Conservation (phyloP, 2,329 filamentous ascomycete species). For the Aspergillus jensenii region DNA sequence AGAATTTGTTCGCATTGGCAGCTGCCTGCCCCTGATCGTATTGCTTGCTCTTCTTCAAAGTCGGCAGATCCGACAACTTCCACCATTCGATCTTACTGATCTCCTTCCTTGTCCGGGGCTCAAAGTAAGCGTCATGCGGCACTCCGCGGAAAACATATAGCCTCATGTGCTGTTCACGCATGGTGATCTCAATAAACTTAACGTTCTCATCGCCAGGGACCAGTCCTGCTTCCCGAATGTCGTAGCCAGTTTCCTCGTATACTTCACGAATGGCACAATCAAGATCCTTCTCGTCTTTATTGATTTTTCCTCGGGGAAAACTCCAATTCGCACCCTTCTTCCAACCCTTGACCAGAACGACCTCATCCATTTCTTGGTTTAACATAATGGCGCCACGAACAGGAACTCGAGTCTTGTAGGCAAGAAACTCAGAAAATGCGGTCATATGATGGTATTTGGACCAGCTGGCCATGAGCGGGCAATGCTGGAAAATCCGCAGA, state of each 20-base stretch:
- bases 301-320: constrained; percentile 96
- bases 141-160: constrained; percentile 90
- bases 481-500: constrained; percentile 88
- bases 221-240: constrained; percentile 73
- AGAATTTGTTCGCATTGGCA: constrained; percentile 80
- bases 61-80: constrained; percentile 81
- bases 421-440: constrained; percentile 87
- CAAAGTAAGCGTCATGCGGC: constrained; percentile 81
- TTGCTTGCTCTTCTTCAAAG: constrained; percentile 72
- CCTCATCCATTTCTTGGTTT: constrained; percentile 90
- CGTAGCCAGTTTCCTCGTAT: constrained; percentile 92
- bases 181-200: constrained; percentile 83
- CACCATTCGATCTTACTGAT: constrained; percentile 98
- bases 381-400: constrained; percentile 92
- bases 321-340: constrained; percentile 97
- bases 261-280: constrained; percentile 94
- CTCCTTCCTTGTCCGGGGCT: constrained; percentile 89
- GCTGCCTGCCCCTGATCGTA: constrained; percentile 57
- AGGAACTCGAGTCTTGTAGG: constrained; percentile 92
- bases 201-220: constrained; percentile 70
- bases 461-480: constrained; percentile 80
- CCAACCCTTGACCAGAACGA: constrained; percentile 93
- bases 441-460: constrained; percentile 73
- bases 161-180: constrained; percentile 89
- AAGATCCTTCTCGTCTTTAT: constrained; percentile 91